Base-by-base conservation (phyloP, 306 rosid species). In the Nissolia schottii region DNA sequence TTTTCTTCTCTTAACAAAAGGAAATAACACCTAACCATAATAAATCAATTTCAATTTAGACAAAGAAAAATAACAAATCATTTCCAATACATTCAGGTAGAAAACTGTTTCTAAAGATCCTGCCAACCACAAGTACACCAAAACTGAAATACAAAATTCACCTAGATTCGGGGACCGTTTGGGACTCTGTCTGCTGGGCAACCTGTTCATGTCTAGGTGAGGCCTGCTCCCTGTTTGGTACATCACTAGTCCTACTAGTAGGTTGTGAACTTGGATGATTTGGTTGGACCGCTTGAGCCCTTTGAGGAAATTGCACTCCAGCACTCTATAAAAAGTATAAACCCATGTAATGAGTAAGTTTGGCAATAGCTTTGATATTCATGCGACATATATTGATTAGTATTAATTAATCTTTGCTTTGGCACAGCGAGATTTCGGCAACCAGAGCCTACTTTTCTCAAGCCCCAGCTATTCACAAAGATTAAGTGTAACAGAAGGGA, bases 261-360 rank as follows among this genome's bases (percentile, higher is more conserved):
- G 88, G 87, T 80, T 79, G 86, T 82, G 89, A 74, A 25, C 54
- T 71, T 59, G 87, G 83, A 74, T 63, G 63, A 74, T 77, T 77
- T 79, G 89, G 61, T 81, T 86, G 73, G 45, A 83, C 86, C 40
- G 75, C 74, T 76, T 61, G 83, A 43, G 85, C 83, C 71, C 92
- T 79, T 85, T 86, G 92, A 70, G 89, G 85, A 80, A 93, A 93
- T 75, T 91, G 87, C 69, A 90, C 90, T 62, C 98, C 97, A 28
- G 97, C 92, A 86, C 81, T 91, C 98, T 93, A 91, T 64, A 67
- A 73, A 79, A 76, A 27, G 71, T 32, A 67, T 58, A 77, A 69
- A 64, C 25, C 74, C 41, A 53, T 60, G 62, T 20, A 25, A 16
- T 31, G 20, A 34, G 24, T 64, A 46, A 65, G 13, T 55, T 75